Conservation (phyloP, 2,329 filamentous ascomycete genomes). For the Xylariaceae sp. region DNA sequence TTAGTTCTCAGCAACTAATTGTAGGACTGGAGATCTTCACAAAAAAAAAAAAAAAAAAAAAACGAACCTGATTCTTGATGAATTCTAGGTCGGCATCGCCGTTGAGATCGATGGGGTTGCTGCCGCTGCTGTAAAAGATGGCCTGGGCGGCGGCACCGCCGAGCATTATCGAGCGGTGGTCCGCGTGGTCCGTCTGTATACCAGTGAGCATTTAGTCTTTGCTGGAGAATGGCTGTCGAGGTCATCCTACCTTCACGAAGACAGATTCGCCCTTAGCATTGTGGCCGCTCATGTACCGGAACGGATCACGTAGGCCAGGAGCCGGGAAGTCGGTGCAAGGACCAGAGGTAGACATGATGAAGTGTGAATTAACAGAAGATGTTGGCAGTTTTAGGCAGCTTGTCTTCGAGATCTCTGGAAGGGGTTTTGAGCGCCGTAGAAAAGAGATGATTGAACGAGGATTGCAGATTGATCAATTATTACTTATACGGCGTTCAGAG, state of each 20-base stretch:
- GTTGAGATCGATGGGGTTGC: constrained; percentile 14
- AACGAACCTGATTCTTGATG: constrained; percentile 4
- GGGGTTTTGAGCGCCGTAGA: no score
- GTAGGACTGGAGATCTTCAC: not conserved
- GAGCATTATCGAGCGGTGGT: constrained; percentile 16
- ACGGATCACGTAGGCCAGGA: constrained; percentile 6
- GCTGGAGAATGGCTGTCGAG: no score
- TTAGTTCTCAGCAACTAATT: not conserved
- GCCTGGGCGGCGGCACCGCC: constrained; percentile 7
- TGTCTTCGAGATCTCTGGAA: no score
- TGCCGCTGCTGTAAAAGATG: constrained; percentile 11
- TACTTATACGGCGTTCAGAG: no score
- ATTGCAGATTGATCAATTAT: no score
- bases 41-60: no score
- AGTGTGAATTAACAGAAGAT: no score
- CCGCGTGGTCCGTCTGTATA: constrained; percentile 13
- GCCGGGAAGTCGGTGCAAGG: constrained; percentile 9
- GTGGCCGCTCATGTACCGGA: constrained; percentile 18
- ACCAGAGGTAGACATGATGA: not conserved
- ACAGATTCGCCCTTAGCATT: constrained; percentile 12
- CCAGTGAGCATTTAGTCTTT: no score
- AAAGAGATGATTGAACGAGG: no score
- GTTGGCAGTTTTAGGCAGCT: no score
- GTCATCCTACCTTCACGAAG: constrained; percentile 3
- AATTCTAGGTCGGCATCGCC: constrained; percentile 15